A percentile compares a stretch with the other conserved stretches of the same genome.
Evolutionary conservation across 768 basidiomycete genomes (phyloP).

Genomic region (Tricholoma terreum): DNA sequence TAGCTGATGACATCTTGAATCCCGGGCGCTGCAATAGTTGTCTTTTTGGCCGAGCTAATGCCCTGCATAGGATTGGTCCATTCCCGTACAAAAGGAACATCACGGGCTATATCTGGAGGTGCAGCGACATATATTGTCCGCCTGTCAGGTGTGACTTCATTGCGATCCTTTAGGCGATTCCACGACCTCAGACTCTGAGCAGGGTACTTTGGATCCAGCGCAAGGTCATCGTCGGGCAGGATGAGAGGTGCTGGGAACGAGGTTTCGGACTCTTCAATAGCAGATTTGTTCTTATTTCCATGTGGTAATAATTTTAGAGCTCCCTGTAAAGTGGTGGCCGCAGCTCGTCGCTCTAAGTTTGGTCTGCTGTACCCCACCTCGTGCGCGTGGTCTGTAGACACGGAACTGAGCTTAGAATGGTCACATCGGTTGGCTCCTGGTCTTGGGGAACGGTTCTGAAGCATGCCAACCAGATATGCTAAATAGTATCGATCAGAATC

Average conservation of each 20-base stretch:
- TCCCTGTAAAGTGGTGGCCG: slow-evolving; percentile 4
- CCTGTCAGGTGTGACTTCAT: slow-evolving; percentile 24
- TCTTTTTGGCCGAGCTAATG: neutral
- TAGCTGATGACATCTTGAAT: slow-evolving; percentile 26
- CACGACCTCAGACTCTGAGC: slow-evolving; percentile 31
- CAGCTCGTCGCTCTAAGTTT: slow-evolving; percentile 1
- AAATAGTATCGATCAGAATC: no score
- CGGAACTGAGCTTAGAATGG: slow-evolving; percentile 2
- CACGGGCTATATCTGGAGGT: slow-evolving; percentile 24
- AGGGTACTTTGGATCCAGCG: slow-evolving; percentile 32
- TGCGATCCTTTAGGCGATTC: slow-evolving; percentile 28
- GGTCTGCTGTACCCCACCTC: neutral
- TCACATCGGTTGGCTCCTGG: slow-evolving; percentile 1
- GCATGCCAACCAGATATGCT: no score
- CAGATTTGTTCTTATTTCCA: neutral
- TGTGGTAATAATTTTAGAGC: neutral
- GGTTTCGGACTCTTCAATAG: neutral
- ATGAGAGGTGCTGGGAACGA: slow-evolving; percentile 31
- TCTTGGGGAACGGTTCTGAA: neutral
- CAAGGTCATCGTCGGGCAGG: slow-evolving; percentile 32
- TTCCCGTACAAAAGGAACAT: slow-evolving; percentile 17
- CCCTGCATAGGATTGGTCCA: slow-evolving; percentile 21
- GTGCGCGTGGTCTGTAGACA: neutral
- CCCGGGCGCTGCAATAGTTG: slow-evolving; percentile 12
- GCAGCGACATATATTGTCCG: slow-evolving; percentile 30